These are phyloP conservation scores for Sorghum bicolor DNA, from an alignment of 176 grass and related monocot genomes.

Conservation along the genomic window Sorghum_bicolor_NCBIv3 NC_012879.2:59225001-59225500, in stretches of 20 bases:
- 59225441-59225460: slow-evolving; percentile 53
- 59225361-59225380: slow-evolving; percentile 54
- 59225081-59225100: slow-evolving; percentile 83
- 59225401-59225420: slow-evolving; percentile 52
- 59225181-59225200: slow-evolving; percentile 60
- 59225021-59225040: slow-evolving; percentile 84
- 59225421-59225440: slow-evolving; percentile 53
- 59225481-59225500: slow-evolving; percentile 45
- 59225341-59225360: slow-evolving; percentile 47
- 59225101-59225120: slow-evolving; percentile 56
- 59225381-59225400: slow-evolving; percentile 40
- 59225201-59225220: slow-evolving; percentile 54
- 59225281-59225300: slow-evolving; percentile 38
- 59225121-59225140: slow-evolving; percentile 66
- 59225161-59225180: slow-evolving; percentile 54
- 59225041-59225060: slow-evolving; percentile 76
- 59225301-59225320: slow-evolving; percentile 48
- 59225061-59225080: slow-evolving; percentile 94
- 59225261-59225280: slow-evolving; percentile 50
- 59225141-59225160: slow-evolving; percentile 44
- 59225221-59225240: slow-evolving; percentile 69
- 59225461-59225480: slow-evolving; percentile 38
- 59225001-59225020: slow-evolving; percentile 88
- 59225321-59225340: slow-evolving; percentile 40
- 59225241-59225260: slow-evolving; percentile 47